Conservation (phyloP, 768 basidiomycete species). For the Termitomyces sp. region DNA sequence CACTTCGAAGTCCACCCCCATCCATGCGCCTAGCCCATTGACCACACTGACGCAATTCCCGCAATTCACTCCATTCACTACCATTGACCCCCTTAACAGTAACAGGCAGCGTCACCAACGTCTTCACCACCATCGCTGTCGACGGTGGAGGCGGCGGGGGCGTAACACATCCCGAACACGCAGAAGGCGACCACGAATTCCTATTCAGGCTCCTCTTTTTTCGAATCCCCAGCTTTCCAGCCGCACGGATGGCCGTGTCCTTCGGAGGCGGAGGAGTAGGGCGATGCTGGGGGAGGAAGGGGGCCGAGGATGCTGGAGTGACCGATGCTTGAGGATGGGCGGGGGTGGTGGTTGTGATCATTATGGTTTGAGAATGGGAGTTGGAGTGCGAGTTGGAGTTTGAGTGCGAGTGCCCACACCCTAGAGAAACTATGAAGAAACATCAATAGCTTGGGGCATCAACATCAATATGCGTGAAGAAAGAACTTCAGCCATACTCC, state of each 20-base stretch:
- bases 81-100: background rate
- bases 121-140: background rate
- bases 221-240: constrained; percentile 47
- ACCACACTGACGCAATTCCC: no score
- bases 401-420: no score
- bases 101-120: constrained; percentile 1
- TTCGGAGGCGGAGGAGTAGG: constrained; percentile 13
- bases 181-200: constrained; percentile 47
- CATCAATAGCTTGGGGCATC: no score
- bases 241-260: constrained; percentile 48
- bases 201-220: constrained; percentile 47
- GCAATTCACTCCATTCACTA: background rate
- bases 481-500: no score
- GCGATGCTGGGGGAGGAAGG: constrained; percentile 10
- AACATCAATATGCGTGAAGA: no score
- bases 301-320: constrained; percentile 21
- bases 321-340: constrained; percentile 21
- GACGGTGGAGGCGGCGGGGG: background rate
- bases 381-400: constrained; percentile 8
- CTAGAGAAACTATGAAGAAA: no score
- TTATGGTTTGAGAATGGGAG: constrained; percentile 14
- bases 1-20: background rate
- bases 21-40: background rate
- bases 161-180: background rate
- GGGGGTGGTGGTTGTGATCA: background rate